A percentile compares a stretch with the other conserved stretches of the same genome.
Evolutionary conservation across 129 eudicot species (phyloP).

Genomic region (Erigeron canadensis): DNA sequence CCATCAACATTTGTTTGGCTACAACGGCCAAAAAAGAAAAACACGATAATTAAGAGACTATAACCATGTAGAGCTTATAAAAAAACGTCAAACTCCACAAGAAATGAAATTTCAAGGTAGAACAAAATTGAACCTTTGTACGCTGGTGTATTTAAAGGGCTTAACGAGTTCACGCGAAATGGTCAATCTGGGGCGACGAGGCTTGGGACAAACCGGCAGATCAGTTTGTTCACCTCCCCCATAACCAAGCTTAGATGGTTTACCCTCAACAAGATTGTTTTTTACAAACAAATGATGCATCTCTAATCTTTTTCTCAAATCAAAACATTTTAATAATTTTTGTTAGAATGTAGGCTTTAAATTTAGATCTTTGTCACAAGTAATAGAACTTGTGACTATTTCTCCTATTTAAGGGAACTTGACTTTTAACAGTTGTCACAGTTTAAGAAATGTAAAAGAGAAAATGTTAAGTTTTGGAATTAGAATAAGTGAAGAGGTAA

Average conservation of each 20-base stretch:
- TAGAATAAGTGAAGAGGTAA: slow-evolving; percentile 24
- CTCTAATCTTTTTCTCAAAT: neutral
- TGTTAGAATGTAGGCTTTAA: neutral
- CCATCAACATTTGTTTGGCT: slow-evolving; percentile 48
- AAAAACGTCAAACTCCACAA: neutral
- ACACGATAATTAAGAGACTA: neutral
- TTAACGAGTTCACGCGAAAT: slow-evolving; percentile 40
- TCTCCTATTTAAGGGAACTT: slow-evolving; percentile 1
- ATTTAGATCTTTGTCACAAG: slow-evolving; percentile 21
- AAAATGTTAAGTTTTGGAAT: neutral
- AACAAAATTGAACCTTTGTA: slow-evolving; percentile 33
- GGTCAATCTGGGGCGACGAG: slow-evolving; percentile 42
- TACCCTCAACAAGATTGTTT: slow-evolving; percentile 39
- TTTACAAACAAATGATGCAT: slow-evolving; percentile 46
- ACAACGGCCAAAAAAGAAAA: neutral
- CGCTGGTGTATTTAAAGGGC: slow-evolving; percentile 35
- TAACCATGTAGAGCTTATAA: neutral
- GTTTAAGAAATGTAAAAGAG: neutral
- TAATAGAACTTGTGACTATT: slow-evolving; percentile 23
- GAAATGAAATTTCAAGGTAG: neutral
- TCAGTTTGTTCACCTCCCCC: slow-evolving; percentile 25
- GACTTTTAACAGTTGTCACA: neutral
- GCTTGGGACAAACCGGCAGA: slow-evolving; percentile 49
- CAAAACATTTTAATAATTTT: slow-evolving; percentile 10
- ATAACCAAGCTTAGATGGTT: slow-evolving; percentile 25